Evolutionary conservation across 2,329 filamentous ascomycete species (phyloP).

Genomic region (Dactylonectria estremocensis): DNA sequence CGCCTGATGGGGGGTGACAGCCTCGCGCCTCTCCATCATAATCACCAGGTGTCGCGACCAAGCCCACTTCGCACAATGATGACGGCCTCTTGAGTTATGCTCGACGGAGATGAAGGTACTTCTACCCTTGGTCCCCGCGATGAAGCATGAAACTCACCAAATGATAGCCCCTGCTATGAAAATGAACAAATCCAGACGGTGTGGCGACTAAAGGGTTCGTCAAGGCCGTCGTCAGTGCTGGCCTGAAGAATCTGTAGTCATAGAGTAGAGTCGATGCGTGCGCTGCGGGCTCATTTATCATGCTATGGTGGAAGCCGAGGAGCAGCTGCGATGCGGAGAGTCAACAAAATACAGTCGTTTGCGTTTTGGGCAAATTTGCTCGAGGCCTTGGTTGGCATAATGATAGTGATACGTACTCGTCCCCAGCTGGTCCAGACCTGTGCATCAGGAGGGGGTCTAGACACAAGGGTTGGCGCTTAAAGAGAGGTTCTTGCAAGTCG

Average conservation of each 20-base stretch:
- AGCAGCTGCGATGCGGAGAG: conserved; percentile 43
- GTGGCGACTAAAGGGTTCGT: conserved; percentile 43
- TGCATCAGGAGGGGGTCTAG: neutral
- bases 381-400: neutral
- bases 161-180: conserved; percentile 46
- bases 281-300: conserved; percentile 39
- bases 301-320: conserved; percentile 26
- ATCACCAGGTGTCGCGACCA: conserved; percentile 70
- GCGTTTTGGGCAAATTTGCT: conserved; percentile 32
- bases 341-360: conserved; percentile 49
- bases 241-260: conserved; percentile 42
- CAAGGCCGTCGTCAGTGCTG: conserved; percentile 35
- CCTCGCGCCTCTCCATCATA: conserved; percentile 60
- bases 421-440: neutral
- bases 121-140: conserved; percentile 23
- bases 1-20: conserved; percentile 64
- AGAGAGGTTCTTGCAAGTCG: neutral
- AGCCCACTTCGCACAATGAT: conserved; percentile 79
- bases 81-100: conserved; percentile 71
- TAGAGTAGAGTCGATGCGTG: conserved; percentile 45
- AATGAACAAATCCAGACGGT: conserved; percentile 45
- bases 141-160: conserved; percentile 41
- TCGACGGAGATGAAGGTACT: conserved; percentile 51
- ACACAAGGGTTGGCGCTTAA: neutral
- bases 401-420: conserved; percentile 1